Base-by-base conservation (phyloP, 2,329 filamentous ascomycete species). In the Pyrenochaeta sp. region DNA sequence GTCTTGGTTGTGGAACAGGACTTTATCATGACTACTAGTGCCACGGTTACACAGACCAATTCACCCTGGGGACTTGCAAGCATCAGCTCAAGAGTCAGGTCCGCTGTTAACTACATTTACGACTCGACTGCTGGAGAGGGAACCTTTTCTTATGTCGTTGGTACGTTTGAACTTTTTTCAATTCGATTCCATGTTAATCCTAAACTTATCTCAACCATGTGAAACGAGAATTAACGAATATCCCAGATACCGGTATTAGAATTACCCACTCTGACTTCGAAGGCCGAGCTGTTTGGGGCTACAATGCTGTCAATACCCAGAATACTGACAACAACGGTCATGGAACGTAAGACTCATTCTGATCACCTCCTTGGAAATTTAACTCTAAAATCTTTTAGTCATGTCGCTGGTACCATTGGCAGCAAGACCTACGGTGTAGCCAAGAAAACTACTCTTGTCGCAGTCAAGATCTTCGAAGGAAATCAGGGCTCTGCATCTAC, bases 171-270 rank as follows among this genome's bases (percentile, higher is more conserved):
- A n/a, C n/a, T n/a, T n/a, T n/a, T n/a, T n/a, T n/a, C n/a, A n/a
- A n/a, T n/a, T n/a, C n/a, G n/a, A n/a, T n/a, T n/a, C n/a, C n/a
- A n/a, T n/a, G n/a, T n/a, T n/a, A n/a, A n/a, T n/a, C n/a, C n/a
- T n/a, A n/a, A n/a, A n/a, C n/a, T n/a, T n/a, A n/a, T n/a, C n/a
- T n/a, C n/a, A n/a, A n/a, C n/a, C n/a, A n/a, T n/a, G n/a, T n/a
- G n/a, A n/a, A n/a, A n/a, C n/a, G n/a, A n/a, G n/a, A n/a, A n/a
- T n/a, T n/a, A n/a, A n/a, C n/a, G n/a, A n/a, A n/a, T n/a, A n/a
- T n/a, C n/a, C n/a, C n/a, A n/a, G n/a, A 88, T 67, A 86, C 84
- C 2, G 85, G 85, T 49, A 80, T 88, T 63, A 70, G 73, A 29
- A 67, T 69, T 21, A 78, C 74, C 2, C 85, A 88, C 68, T 20